These are phyloP conservation scores for Candolleomyces efflorescens DNA, from an alignment of 768 basidiomycete species.

Conservation along the genomic window DNA sequence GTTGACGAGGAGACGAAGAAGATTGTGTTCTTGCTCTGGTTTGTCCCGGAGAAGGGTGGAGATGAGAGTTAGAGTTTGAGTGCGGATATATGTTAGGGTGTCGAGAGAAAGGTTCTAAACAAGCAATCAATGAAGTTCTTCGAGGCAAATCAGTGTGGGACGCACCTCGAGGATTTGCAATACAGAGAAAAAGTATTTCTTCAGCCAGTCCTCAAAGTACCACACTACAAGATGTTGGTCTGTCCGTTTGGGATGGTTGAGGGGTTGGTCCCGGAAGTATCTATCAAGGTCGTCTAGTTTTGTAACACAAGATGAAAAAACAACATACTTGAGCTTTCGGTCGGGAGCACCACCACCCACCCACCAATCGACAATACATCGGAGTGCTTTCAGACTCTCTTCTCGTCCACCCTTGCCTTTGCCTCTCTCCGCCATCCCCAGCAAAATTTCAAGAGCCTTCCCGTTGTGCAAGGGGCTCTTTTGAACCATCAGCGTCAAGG, in stretches of 20 bases:
- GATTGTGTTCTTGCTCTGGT: slow-evolving; percentile 97
- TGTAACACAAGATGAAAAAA: not conserved
- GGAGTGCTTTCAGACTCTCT: slow-evolving; percentile 83
- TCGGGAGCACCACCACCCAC: slow-evolving; percentile 87
- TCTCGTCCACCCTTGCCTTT: slow-evolving; percentile 88
- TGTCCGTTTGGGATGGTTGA: slow-evolving; percentile 56
- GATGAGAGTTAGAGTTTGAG: slow-evolving; percentile 74
- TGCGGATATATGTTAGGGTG: slow-evolving; percentile 83
- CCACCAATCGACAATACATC: slow-evolving; percentile 98
- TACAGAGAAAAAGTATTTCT: slow-evolving; percentile 92
- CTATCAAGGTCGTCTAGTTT: slow-evolving; percentile 37
- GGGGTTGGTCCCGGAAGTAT: slow-evolving; percentile 87
- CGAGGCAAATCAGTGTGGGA: not conserved
- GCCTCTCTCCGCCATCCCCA: slow-evolving; percentile 70
- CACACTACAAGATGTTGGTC: slow-evolving; percentile 75
- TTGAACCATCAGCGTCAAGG: slow-evolving; percentile 85
- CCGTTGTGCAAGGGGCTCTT: slow-evolving; percentile 83
- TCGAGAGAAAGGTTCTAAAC: slow-evolving; percentile 74
- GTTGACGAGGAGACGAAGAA: slow-evolving; percentile 88
- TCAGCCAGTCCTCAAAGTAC: slow-evolving; percentile 97
- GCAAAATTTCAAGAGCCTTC: slow-evolving; percentile 72
- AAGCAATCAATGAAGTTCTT: not conserved
- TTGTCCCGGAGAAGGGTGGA: slow-evolving; percentile 80
- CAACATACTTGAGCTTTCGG: slow-evolving; percentile 77
- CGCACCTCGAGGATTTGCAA: slow-evolving; percentile 86